These are phyloP conservation scores for Eutypella sp. DNA, from an alignment of 2,329 filamentous ascomycete species.

Conservation along the genomic window DNA sequence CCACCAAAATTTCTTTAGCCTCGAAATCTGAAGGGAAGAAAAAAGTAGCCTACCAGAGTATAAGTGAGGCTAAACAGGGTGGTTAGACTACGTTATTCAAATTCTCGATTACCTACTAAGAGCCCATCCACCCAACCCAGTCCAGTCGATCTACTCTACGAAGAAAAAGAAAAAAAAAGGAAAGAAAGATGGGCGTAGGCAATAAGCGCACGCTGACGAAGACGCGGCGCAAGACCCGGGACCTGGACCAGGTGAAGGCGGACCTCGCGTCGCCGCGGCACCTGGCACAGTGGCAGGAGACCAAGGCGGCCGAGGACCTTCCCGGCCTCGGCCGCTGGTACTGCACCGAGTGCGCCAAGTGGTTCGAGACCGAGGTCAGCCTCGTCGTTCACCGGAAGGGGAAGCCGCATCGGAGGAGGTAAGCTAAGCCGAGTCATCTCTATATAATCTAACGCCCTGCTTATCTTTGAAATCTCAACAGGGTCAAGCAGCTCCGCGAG, in stretches of 20 bases:
- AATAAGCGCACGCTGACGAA: constrained; percentile 66
- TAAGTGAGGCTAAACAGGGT: neutral
- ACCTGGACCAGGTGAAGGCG: constrained; percentile 85
- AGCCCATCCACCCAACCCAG: too few relatives aligned
- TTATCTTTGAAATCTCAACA: constrained; percentile 32
- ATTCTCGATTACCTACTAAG: neutral
- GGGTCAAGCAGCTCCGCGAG: constrained; percentile 75
- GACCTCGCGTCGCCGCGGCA: constrained; percentile 78
- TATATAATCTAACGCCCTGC: constrained; percentile 14
- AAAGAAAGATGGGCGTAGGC: constrained; percentile 58
- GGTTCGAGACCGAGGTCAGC: constrained; percentile 83
- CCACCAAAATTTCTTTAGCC: constrained; percentile 22
- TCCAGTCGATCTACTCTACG: too few relatives aligned
- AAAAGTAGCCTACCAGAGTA: too few relatives aligned
- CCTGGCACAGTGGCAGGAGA: constrained; percentile 70
- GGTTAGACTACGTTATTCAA: neutral
- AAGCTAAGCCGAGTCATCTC: constrained; percentile 13
- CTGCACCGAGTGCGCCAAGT: constrained; percentile 91
- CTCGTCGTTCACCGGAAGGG: constrained; percentile 72
- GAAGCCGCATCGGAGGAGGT: constrained; percentile 93
- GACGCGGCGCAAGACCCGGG: constrained; percentile 70
- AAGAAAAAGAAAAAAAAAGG: too few relatives aligned
- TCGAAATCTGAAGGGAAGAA: too few relatives aligned
- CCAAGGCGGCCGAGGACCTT: constrained; percentile 79
- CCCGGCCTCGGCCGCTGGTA: constrained; percentile 83